Base-by-base conservation (phyloP, 2,329 filamentous ascomycete species). In the Trichoderma sp. region DNA sequence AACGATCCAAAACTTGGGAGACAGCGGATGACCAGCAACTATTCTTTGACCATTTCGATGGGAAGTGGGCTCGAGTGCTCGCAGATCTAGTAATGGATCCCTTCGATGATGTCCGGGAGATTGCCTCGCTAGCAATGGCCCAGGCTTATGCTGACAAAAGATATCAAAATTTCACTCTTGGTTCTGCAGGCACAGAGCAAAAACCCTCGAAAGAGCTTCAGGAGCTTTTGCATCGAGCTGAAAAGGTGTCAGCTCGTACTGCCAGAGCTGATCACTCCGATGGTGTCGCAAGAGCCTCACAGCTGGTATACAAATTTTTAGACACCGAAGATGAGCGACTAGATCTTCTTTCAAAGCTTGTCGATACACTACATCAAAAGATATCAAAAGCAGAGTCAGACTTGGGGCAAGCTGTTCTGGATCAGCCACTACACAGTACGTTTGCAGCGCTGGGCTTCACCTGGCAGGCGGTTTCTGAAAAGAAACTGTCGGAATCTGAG, bases 201-300 rank as follows among this genome's bases (percentile, higher is more conserved):
- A 69, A 70, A 21, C 70, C 76, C 5, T 65, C 74, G 1, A 70
- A 72, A 59, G 73, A 85, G 11, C 77, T 90, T 32, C 72, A 71
- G 4, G 78, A 81, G 18, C 86, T 90, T 66, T 81, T 87, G 49
- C 73, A 71, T 1, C 83, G 83, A 66, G 87, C 88, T 1, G 86
- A 90, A 68, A 78, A 80, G 4, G 81, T 87, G 39, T 90, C 92
- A 69, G 84, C 89, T 26, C 83, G 82, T 30, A 97, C 93, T 5
- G 93, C 93, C 26, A 87, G 96, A 70, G 95, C 94, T 14, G 94
- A 98, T 76, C 93, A 97, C 77, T 94, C 94, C 1, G 95, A 99
- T 79, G 95, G 95, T 11, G 90, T 96, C 59, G 95, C 94, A 39
- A 89, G 93, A 65, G 84, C 90, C 3, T 91, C 90, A 70, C 89